phyloP scores from a whole-genome alignment of 257 asterid species.

The Nyctanthes arbortristis region DNA sequence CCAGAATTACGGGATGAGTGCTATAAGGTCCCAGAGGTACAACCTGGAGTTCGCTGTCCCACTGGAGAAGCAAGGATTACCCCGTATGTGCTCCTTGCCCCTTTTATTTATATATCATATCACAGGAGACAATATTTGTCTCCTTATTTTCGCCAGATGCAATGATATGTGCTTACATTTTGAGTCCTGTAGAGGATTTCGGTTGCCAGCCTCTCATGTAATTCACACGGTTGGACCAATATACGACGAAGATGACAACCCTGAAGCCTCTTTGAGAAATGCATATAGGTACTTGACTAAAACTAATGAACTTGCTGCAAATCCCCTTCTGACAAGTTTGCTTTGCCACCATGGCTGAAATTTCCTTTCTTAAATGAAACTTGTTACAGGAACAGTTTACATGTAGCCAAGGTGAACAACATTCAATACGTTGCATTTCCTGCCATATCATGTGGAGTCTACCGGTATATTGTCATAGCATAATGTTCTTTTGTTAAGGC shows the following conservation, averaged over 20 bases:
- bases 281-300: constrained; percentile 82
- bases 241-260: constrained; percentile 54
- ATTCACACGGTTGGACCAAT: constrained; percentile 97
- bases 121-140: not conserved
- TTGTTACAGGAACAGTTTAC: constrained; percentile 75
- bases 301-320: constrained; percentile 14
- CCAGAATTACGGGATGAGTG: constrained; percentile 81
- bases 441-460: constrained; percentile 93
- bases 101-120: not conserved
- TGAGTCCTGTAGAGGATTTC: constrained; percentile 66
- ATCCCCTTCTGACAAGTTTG: not conserved
- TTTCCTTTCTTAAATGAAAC: constrained; percentile 22
- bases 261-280: constrained; percentile 64
- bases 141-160: constrained; percentile 6
- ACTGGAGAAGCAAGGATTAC: constrained; percentile 99
- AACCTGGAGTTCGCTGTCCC: constrained; percentile 90
- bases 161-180: constrained; percentile 29
- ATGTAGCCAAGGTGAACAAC: constrained; percentile 69
- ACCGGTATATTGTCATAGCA: constrained; percentile 45
- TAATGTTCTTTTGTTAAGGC: constrained; percentile 15
- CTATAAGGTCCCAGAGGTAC: constrained; percentile 73
- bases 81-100: constrained; percentile 44
- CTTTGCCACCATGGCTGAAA: not conserved
- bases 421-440: constrained; percentile 84
- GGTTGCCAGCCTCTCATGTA: constrained; percentile 89